These are phyloP conservation scores for Torrubiella hemipterigena DNA, from an alignment of 2,329 filamentous ascomycete genomes.

Conservation along the genomic window DNA sequence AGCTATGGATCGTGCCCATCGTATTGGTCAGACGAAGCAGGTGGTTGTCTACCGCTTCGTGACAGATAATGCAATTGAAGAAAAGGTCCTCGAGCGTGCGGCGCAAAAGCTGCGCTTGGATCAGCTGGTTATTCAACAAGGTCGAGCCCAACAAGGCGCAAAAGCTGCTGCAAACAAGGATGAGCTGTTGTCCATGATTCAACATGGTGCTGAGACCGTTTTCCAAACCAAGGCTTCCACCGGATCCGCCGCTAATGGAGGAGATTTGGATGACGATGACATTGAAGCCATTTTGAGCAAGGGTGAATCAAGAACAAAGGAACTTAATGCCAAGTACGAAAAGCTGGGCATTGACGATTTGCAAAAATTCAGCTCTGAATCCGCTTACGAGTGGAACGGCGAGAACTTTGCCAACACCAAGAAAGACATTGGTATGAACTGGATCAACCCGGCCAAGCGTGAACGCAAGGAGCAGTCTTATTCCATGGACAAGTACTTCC, in stretches of 20 bases:
- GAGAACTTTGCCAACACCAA: conserved; percentile 87
- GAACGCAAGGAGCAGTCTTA: conserved; percentile 97
- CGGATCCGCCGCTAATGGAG: conserved; percentile 47
- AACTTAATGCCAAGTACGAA: conserved; percentile 89
- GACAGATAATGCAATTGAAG: conserved; percentile 95
- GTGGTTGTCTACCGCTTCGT: conserved; percentile 94
- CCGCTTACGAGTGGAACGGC: conserved; percentile 97
- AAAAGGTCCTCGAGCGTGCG: conserved; percentile 92
- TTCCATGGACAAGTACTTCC: conserved; percentile 98
- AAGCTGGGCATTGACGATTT: conserved; percentile 93
- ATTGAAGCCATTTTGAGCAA: conserved; percentile 80
- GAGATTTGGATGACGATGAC: conserved; percentile 69
- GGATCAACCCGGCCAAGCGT: conserved; percentile 98
- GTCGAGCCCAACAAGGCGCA: conserved; percentile 77
- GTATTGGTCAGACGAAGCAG: conserved; percentile 97
- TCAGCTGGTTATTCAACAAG: conserved; percentile 96
- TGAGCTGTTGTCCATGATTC: conserved; percentile 93
- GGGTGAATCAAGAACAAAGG: conserved; percentile 78
- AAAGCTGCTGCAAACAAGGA: conserved; percentile 94
- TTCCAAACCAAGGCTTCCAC: conserved; percentile 64
- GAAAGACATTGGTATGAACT: conserved; percentile 83
- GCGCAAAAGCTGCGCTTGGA: conserved; percentile 94
- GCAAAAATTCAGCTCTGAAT: conserved; percentile 95
- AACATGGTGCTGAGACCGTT: conserved; percentile 92
- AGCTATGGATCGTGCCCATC: conserved; percentile 96